Percentiles rank a stretch among this genome's conserved stretches.
Conservation (phyloP, 2,329 filamentous ascomycete species). For the Paecilomyces sp. region DNA sequence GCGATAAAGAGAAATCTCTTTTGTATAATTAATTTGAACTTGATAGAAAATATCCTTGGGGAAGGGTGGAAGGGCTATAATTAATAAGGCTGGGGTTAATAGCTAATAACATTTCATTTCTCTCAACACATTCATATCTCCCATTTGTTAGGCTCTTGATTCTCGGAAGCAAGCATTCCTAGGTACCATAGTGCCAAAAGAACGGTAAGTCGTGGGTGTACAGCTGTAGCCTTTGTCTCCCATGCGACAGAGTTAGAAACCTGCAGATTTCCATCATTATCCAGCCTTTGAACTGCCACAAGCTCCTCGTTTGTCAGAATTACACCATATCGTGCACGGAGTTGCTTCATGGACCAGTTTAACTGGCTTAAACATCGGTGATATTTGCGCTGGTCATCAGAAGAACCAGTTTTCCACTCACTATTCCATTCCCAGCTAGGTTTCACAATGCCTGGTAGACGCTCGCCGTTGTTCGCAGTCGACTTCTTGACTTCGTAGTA, state of each 20-base stretch:
- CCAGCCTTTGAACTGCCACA: conserved; percentile 9
- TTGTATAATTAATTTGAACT: too few species aligned
- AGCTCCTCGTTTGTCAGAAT: conserved; percentile 11
- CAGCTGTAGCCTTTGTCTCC: conserved; percentile 2
- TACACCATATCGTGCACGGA: conserved; percentile 6
- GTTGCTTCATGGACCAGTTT: conserved; percentile 11
- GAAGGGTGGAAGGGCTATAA: neutral
- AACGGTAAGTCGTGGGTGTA: conserved; percentile 8
- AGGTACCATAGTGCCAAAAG: conserved; percentile 14
- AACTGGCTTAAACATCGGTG: conserved; percentile 6
- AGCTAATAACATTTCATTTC: neutral
- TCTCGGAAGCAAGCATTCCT: conserved; percentile 12
- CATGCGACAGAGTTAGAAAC: conserved; percentile 1
- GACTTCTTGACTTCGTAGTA: neutral
- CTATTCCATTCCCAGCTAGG: neutral
- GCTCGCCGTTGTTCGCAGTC: neutral
- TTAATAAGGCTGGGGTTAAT: neutral
- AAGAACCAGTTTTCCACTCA: neutral
- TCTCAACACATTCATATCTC: neutral
- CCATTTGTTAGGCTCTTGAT: neutral
- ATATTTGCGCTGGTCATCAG: neutral
- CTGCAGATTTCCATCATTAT: conserved; percentile 9
- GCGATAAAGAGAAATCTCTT: too few species aligned
- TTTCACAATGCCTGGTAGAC: neutral
- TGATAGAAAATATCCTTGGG: neutral